These are phyloP conservation scores for Endogone sp. DNA, from an alignment of 192 early-diverging fungal species.

Conservation along the genomic window DNA sequence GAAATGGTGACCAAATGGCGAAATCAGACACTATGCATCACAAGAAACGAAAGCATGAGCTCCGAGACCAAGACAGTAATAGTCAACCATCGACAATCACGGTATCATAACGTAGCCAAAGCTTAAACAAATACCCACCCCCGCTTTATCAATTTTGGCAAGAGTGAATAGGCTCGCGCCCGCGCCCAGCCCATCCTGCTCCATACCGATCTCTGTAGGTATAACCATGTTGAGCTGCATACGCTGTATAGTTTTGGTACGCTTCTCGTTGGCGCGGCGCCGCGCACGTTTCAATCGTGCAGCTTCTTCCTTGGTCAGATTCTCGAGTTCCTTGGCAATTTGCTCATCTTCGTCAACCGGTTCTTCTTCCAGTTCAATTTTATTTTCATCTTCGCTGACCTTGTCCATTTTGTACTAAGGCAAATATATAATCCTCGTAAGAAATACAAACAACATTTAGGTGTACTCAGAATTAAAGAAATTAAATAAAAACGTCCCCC, in stretches of 20 bases:
- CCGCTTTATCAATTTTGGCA: constrained; percentile 43
- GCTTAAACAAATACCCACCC: constrained; percentile 19
- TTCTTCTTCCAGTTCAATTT: constrained; percentile 33
- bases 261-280: constrained; percentile 65
- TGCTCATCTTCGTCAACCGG: constrained; percentile 54
- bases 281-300: constrained; percentile 48
- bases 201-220: constrained; percentile 71
- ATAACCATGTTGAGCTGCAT: constrained; percentile 82
- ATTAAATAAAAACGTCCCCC: too few relatives aligned
- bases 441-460: too few relatives aligned
- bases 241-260: constrained; percentile 62
- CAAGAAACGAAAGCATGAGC: too few relatives aligned
- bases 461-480: too few relatives aligned
- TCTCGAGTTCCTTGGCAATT: constrained; percentile 45
- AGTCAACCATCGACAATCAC: too few relatives aligned
- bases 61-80: too few relatives aligned
- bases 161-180: constrained; percentile 59
- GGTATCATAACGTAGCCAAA: too few relatives aligned
- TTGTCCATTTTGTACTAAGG: constrained; percentile 45
- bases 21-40: too few relatives aligned
- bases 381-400: constrained; percentile 43
- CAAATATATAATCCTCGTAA: too few relatives aligned
- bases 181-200: constrained; percentile 47
- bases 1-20: background rate
- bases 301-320: constrained; percentile 43